These are phyloP conservation scores for Cudoniella acicularis DNA, from an alignment of 495 filamentous ascomycete species.

Conservation along the genomic window DNA sequence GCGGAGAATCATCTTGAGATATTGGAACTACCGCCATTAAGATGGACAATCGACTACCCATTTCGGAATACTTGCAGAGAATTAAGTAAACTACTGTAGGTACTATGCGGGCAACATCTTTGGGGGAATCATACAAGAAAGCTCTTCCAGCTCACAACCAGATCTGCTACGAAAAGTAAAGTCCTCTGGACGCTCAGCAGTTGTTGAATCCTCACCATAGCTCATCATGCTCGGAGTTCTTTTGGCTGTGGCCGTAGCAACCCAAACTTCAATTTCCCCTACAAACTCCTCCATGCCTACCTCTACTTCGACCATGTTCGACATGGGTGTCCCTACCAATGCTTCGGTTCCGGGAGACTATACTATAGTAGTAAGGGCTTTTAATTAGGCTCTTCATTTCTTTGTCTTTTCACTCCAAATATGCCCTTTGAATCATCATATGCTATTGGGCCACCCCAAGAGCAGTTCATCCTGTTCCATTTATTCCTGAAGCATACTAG, in stretches of 20 bases:
- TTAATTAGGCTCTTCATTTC: no score
- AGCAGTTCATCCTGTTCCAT: no score
- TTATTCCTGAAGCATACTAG: no score
- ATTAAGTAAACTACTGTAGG: neutral
- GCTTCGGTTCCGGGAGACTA: slow-evolving; percentile 16
- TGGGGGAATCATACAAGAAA: no score
- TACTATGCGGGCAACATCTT: neutral
- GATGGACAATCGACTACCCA: neutral
- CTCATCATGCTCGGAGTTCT: slow-evolving; percentile 6
- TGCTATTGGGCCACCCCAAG: no score
- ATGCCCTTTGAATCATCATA: no score
- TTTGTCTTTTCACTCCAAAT: no score
- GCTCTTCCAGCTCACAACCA: no score
- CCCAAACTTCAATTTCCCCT: neutral
- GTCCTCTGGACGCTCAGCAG: no score
- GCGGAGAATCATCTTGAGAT: neutral
- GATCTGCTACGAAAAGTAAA: no score
- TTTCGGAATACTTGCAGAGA: neutral
- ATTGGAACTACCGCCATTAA: neutral
- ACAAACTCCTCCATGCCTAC: slow-evolving; percentile 8
- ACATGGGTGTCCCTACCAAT: slow-evolving; percentile 16
- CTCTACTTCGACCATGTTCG: slow-evolving; percentile 14
- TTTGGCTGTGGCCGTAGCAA: slow-evolving; percentile 10
- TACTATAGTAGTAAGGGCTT: no score
- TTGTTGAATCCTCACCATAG: neutral